Percentiles rank a stretch among this genome's conserved stretches.
These are phyloP conservation scores for Phlebiopsis gigantea DNA, from an alignment of 768 basidiomycete species.

Conservation along the genomic window DNA sequence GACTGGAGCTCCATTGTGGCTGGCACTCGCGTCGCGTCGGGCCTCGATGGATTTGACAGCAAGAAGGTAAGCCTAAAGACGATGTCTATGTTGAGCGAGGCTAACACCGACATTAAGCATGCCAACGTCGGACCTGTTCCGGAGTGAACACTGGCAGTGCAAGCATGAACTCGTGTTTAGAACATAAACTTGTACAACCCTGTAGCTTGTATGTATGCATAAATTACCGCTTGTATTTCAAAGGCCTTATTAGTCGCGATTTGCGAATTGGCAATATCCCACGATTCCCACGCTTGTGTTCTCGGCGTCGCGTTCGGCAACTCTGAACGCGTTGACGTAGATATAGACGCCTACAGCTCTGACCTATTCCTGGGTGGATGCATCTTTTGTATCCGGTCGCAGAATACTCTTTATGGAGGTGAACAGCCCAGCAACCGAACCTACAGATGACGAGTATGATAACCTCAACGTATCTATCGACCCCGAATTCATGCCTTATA, in stretches of 20 bases:
- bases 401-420: not conserved
- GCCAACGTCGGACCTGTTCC: conserved; percentile 13
- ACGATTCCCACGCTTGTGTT: too few species aligned
- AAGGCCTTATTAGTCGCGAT: too few species aligned
- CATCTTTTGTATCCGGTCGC: not conserved
- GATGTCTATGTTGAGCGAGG: not conserved
- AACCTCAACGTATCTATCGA: conserved; percentile 15
- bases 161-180: not conserved
- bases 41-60: conserved; percentile 43
- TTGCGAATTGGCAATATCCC: too few species aligned
- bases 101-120: conserved; percentile 11
- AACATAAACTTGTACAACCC: not conserved
- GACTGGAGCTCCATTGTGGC: conserved; percentile 86
- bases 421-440: not conserved
- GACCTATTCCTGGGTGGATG: not conserved
- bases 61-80: conserved; percentile 24
- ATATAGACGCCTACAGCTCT: not conserved
- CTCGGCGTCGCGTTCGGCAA: too few species aligned
- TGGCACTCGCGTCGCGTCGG: conserved; percentile 71
- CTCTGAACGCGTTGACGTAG: not conserved
- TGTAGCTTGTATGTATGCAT: not conserved
- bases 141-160: not conserved
- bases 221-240: not conserved
- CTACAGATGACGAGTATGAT: conserved; percentile 21
- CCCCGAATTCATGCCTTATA: conserved; percentile 14